Evolutionary conservation across 2,329 filamentous ascomycete species (phyloP).

Genomic region (Claviceps pazoutovae): DNA sequence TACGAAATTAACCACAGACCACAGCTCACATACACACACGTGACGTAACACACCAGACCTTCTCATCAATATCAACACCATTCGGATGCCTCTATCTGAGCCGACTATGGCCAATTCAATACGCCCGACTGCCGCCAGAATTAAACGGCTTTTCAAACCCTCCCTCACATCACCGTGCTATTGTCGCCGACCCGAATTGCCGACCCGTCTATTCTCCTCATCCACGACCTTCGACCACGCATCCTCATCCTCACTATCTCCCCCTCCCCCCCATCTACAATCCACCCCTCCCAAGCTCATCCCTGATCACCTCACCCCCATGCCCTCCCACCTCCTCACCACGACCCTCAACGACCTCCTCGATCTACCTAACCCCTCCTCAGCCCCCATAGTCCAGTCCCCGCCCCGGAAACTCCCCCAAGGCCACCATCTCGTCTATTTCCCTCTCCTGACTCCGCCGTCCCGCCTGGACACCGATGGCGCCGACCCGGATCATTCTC

Average conservation of each 20-base stretch:
- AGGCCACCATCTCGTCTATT: constrained; percentile 78
- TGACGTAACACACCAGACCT: not conserved
- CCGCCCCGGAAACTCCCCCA: constrained; percentile 35
- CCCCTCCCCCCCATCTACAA: not conserved
- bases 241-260: not conserved
- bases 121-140: not conserved
- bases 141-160: not conserved
- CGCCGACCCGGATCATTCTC: constrained; percentile 67
- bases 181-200: not conserved
- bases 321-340: constrained; percentile 50
- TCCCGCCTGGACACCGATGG: constrained; percentile 63
- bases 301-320: constrained; percentile 37
- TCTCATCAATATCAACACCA: too few species aligned
- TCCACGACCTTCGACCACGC: not conserved
- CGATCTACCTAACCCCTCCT: constrained; percentile 8
- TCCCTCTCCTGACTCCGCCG: constrained; percentile 54
- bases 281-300: constrained; percentile 18
- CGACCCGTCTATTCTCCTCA: not conserved
- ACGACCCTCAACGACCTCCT: constrained; percentile 46
- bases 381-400: constrained; percentile 8
- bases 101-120: not conserved
- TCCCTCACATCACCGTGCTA: not conserved
- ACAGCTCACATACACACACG: not conserved
- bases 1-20: not conserved
- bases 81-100: not conserved